Evolutionary conservation across 2,329 filamentous ascomycete species (phyloP).

Genomic region (Monilinia polystroma): DNA sequence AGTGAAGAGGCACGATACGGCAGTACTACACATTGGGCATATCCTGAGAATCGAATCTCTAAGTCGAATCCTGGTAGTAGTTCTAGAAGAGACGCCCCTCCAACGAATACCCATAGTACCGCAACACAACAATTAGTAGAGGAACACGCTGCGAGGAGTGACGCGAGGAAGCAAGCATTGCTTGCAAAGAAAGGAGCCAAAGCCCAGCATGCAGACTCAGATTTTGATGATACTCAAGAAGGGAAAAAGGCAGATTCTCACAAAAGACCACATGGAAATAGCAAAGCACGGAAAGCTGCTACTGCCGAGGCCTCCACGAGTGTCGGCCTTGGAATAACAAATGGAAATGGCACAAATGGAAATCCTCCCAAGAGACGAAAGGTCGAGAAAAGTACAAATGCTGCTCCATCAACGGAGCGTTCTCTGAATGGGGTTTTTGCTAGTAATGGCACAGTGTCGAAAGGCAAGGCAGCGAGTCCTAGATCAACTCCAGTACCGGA

Average conservation of each 20-base stretch:
- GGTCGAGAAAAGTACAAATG: conserved; percentile 64
- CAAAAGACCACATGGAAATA: conserved; percentile 63
- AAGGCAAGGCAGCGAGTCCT: conserved; percentile 63
- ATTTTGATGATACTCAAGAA: conserved; percentile 68
- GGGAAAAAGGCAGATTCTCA: conserved; percentile 41
- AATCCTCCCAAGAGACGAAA: conserved; percentile 72
- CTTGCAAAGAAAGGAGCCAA: conserved; percentile 60
- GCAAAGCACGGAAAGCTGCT: conserved; percentile 63
- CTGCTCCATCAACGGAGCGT: conserved; percentile 60
- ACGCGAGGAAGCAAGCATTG: conserved; percentile 79
- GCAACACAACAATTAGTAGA: conserved; percentile 77
- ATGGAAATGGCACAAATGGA: conserved; percentile 51
- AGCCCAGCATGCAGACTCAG: conserved; percentile 68
- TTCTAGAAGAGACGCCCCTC: conserved; percentile 74
- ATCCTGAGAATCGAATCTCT: conserved; percentile 75
- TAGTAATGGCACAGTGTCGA: conserved; percentile 48
- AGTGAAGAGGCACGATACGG: conserved; percentile 93
- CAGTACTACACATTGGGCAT: conserved; percentile 92
- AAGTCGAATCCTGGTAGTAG: conserved; percentile 67
- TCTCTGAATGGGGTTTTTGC: conserved; percentile 62
- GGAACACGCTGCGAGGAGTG: conserved; percentile 80
- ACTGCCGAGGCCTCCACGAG: conserved; percentile 52
- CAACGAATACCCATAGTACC: conserved; percentile 65
- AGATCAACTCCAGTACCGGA: conserved; percentile 67
- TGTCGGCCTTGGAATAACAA: conserved; percentile 66